These are phyloP conservation scores for Tricholoma matsutake DNA, from an alignment of 768 basidiomycete species.

Conservation along the genomic window DNA sequence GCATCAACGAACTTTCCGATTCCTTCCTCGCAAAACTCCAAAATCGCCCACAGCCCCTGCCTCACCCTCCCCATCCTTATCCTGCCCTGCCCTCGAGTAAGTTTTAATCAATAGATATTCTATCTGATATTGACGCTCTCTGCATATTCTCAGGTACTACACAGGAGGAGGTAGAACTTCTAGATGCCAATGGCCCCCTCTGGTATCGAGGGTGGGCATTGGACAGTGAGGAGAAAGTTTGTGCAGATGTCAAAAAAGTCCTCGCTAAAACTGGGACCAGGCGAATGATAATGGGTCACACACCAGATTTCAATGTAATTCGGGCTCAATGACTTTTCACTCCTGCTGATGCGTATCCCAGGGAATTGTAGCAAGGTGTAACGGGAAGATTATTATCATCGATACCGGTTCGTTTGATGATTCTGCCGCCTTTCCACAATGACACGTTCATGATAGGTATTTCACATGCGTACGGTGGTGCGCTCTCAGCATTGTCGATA, in stretches of 20 bases:
- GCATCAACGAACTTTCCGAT: constrained; percentile 73
- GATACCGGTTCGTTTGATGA: constrained; percentile 65
- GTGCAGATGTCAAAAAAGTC: constrained; percentile 68
- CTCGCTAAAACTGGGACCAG: constrained; percentile 74
- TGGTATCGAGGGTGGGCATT: constrained; percentile 97
- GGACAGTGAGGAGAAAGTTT: constrained; percentile 65
- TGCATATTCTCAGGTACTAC: constrained; percentile 47
- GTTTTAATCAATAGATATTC: constrained; percentile 2
- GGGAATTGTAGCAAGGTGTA: constrained; percentile 82
- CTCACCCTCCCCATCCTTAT: constrained; percentile 79
- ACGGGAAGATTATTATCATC: constrained; percentile 92
- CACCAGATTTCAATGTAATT: constrained; percentile 77
- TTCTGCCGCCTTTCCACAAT: background rate
- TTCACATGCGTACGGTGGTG: constrained; percentile 94
- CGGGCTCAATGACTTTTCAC: background rate
- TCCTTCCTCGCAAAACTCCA: constrained; percentile 73
- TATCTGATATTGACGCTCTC: constrained; percentile 6
- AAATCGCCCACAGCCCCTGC: constrained; percentile 60
- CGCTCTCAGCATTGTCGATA: constrained; percentile 83
- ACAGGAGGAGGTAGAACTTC: constrained; percentile 64
- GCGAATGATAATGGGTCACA: constrained; percentile 95
- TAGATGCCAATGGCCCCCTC: constrained; percentile 75
- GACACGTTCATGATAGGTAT: constrained; percentile 54
- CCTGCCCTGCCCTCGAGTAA: constrained; percentile 61
- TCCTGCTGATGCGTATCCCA: constrained; percentile 21